Conservation (phyloP, 2,329 filamentous ascomycete species). For the Clarireedia paspali region DNA sequence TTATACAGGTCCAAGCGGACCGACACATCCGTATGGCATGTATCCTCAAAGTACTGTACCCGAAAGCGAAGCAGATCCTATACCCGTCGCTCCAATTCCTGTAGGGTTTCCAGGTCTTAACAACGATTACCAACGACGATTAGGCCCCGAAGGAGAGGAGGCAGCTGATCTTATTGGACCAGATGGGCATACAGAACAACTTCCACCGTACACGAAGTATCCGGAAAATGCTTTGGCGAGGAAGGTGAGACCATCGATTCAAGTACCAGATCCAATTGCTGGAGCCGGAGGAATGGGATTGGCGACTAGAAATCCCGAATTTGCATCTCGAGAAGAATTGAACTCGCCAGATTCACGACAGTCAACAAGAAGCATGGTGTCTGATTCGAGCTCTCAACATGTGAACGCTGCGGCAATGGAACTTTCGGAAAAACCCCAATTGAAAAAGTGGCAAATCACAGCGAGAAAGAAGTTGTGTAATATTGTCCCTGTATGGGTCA, state of each 20-base stretch:
- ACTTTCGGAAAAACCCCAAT: conserved; percentile 39
- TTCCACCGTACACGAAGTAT: conserved; percentile 87
- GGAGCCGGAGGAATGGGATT: conserved; percentile 56
- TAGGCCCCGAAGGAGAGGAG: conserved; percentile 78
- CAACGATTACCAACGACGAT: conserved; percentile 60
- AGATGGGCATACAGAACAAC: conserved; percentile 81
- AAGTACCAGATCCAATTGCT: conserved; percentile 12
- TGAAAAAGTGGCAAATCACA: conserved; percentile 44
- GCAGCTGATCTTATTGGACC: conserved; percentile 79
- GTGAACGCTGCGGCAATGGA: conserved; percentile 43
- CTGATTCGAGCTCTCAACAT: conserved; percentile 43
- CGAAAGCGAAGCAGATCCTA: conserved; percentile 33
- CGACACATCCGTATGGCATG: conserved; percentile 78
- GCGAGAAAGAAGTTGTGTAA: conserved; percentile 50
- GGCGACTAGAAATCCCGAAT: conserved; percentile 55
- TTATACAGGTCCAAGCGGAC: conserved; percentile 54
- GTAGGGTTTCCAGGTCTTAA: conserved; percentile 66
- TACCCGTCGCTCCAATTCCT: conserved; percentile 40
- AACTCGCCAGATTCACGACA: conserved; percentile 41
- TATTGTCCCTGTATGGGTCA: conserved; percentile 54
- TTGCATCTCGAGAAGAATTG: conserved; percentile 50
- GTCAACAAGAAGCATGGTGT: conserved; percentile 44
- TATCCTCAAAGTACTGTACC: conserved; percentile 73
- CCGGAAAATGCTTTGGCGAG: conserved; percentile 62
- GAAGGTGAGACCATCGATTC: conserved; percentile 37